These are phyloP conservation scores for Mycena olivaceomarginata DNA, from an alignment of 768 basidiomycete species.

Conservation along the genomic window DNA sequence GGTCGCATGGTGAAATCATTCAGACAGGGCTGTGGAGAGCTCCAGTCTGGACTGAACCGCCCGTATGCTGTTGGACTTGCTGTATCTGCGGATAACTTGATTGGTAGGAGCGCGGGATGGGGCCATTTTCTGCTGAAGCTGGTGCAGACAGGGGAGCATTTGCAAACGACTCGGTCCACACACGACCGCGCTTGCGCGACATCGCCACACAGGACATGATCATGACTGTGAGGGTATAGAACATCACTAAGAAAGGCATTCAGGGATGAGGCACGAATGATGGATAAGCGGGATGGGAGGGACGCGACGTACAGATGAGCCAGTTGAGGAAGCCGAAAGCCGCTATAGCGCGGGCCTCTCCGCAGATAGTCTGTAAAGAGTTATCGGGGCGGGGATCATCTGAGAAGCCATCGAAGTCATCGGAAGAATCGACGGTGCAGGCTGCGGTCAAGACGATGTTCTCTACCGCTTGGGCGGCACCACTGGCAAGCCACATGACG, in stretches of 20 bases:
- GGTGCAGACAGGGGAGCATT: not conserved
- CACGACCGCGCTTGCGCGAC: slow-evolving; percentile 1
- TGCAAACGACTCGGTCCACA: not conserved
- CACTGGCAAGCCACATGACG: not conserved
- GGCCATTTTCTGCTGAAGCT: not conserved
- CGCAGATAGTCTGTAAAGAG: not conserved
- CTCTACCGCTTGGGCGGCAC: not conserved
- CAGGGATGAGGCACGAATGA: not conserved
- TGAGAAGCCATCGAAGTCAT: not conserved
- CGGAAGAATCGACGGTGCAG: not conserved
- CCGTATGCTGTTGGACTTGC: not conserved
- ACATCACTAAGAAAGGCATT: not conserved
- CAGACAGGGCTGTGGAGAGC: not conserved
- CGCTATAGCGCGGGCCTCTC: not conserved
- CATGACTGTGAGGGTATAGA: not conserved
- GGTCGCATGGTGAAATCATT: not conserved
- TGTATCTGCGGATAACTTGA: not conserved
- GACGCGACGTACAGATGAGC: slow-evolving; percentile 4
- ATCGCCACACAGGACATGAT: slow-evolving; percentile 4
- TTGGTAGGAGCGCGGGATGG: not conserved
- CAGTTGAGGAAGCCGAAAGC: slow-evolving; percentile 5
- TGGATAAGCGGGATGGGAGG: not conserved
- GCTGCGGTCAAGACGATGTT: not conserved
- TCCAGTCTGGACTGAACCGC: slow-evolving; percentile 2
- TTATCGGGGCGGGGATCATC: not conserved